Conservation (phyloP, 345 rosid genomes). For the Citrus australasica region DNA sequence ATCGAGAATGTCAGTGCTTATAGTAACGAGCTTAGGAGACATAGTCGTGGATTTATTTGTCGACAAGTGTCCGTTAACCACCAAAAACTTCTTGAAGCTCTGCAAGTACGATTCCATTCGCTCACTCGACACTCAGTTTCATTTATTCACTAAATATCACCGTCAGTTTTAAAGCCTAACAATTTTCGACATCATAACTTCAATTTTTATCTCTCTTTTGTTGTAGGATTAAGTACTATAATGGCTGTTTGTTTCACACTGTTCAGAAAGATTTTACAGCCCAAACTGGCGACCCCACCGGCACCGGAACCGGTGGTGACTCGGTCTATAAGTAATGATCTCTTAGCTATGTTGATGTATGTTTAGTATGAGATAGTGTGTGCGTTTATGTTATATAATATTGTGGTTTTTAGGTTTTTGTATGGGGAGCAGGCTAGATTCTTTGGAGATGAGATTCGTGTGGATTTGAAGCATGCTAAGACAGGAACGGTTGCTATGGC, state of each 20-base stretch:
- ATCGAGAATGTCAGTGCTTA: constrained; percentile 63
- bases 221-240: constrained; percentile 79
- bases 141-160: background rate
- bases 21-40: constrained; percentile 84
- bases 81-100: constrained; percentile 92
- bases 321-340: constrained; percentile 74
- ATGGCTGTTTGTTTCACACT: constrained; percentile 81
- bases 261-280: constrained; percentile 91
- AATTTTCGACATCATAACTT: background rate
- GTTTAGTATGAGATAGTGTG: background rate
- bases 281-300: constrained; percentile 86
- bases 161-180: background rate
- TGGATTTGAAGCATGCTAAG: constrained; percentile 78
- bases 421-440: constrained; percentile 94
- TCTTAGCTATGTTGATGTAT: background rate
- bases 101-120: constrained; percentile 53
- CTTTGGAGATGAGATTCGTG: constrained; percentile 81
- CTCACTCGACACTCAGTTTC: background rate
- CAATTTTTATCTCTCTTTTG: background rate
- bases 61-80: constrained; percentile 70
- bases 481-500: constrained; percentile 94
- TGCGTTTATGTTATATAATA: background rate
- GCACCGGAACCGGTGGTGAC: constrained; percentile 80
- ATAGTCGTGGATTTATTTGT: constrained; percentile 67
- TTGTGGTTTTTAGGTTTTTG: constrained; percentile 47